These are phyloP conservation scores for Pinus tabuliformis DNA, from an alignment of 75 land plant species.

Conservation along the genomic window DNA sequence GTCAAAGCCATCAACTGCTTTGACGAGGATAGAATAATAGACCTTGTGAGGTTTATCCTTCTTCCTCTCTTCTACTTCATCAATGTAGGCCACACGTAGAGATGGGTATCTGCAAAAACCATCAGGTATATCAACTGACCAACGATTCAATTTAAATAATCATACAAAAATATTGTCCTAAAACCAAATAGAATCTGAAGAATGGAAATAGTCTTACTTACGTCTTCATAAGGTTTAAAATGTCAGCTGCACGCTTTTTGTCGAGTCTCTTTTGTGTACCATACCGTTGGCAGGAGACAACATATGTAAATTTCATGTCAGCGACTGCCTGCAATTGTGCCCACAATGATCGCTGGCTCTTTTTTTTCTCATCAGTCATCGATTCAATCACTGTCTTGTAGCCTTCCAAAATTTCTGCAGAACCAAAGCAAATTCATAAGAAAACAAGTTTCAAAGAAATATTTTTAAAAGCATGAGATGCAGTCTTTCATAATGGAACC, in stretches of 20 bases:
- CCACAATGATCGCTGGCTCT: no score
- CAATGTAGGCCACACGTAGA: no score
- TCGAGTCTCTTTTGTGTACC: no score
- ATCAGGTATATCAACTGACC: neutral
- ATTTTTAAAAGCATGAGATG: neutral
- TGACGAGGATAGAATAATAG: no score
- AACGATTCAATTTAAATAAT: neutral
- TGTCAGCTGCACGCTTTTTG: no score
- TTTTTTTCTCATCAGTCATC: neutral
- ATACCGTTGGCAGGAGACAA: no score
- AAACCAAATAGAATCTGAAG: neutral
- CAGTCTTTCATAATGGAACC: neutral
- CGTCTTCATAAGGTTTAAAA: neutral
- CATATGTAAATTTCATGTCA: no score
- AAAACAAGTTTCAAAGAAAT: neutral
- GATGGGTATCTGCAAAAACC: slow-evolving; percentile 25
- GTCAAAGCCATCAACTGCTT: no score
- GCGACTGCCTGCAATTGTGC: no score
- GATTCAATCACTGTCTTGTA: no score
- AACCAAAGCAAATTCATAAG: neutral
- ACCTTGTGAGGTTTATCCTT: neutral
- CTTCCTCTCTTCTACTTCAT: no score
- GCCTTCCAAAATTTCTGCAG: neutral
- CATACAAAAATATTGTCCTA: neutral
- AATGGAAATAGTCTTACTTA: slow-evolving; percentile 15